Percentiles rank a stretch among this genome's conserved stretches.
These are phyloP conservation scores for Ephemerocybe angulata DNA, from an alignment of 768 basidiomycete genomes.

Conservation along the genomic window DNA sequence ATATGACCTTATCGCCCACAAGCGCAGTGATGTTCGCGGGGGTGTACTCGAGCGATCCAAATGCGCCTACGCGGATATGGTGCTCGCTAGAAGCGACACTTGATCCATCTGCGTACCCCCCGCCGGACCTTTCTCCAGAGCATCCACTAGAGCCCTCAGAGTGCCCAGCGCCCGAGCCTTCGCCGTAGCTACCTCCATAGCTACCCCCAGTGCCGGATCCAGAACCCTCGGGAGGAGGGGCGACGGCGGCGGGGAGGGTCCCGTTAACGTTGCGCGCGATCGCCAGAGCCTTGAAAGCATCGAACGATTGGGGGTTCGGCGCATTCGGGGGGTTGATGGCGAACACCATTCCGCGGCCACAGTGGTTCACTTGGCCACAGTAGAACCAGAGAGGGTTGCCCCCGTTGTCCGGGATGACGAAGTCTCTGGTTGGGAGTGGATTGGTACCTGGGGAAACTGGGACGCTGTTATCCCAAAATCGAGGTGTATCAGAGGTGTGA, in stretches of 20 bases:
- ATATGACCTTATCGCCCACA: conserved; percentile 41
- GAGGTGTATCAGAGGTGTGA: neutral
- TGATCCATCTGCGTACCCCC: conserved; percentile 27
- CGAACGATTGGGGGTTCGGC: conserved; percentile 37
- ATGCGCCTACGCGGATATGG: conserved; percentile 36
- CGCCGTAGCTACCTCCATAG: no score
- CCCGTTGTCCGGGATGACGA: conserved; percentile 38
- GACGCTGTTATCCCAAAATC: neutral
- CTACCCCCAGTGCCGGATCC: no score
- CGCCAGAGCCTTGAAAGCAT: conserved; percentile 47
- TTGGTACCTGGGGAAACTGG: conserved; percentile 29
- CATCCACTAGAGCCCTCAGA: no score
- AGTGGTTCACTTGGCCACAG: conserved; percentile 54
- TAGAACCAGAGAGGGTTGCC: conserved; percentile 49
- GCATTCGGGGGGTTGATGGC: conserved; percentile 54
- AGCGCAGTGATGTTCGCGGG: conserved; percentile 38
- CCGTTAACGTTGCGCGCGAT: conserved; percentile 36
- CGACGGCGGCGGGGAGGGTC: conserved; percentile 17
- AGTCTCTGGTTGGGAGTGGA: conserved; percentile 36
- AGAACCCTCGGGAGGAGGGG: conserved; percentile 10
- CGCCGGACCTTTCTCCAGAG: no score
- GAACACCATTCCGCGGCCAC: conserved; percentile 59
- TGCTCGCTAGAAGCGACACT: conserved; percentile 29
- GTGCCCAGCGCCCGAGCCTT: conserved; percentile 39
- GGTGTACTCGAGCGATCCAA: conserved; percentile 31